Percentiles rank a stretch among this genome's conserved stretches.
Conservation (phyloP, 1,284 basidiomycete species). For the Termitomyces sp. region DNA sequence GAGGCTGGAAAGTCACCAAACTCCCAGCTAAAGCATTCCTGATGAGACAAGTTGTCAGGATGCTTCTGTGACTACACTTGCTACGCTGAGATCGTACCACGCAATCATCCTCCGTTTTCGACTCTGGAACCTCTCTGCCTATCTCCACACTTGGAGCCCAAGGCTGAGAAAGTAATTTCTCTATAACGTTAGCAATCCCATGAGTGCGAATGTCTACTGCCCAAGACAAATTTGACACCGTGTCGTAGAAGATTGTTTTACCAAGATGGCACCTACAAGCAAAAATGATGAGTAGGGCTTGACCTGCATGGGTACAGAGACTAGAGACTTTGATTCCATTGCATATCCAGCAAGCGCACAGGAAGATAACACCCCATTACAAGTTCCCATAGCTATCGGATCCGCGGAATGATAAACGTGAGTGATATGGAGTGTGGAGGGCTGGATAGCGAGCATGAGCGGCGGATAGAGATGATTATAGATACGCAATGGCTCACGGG, state of each 20-base stretch:
- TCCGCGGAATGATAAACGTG: conserved; percentile 88
- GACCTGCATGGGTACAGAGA: background rate
- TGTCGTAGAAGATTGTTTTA: conserved; percentile 84
- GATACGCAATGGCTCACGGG: conserved; percentile 43
- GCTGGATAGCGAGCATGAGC: conserved; percentile 33
- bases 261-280: conserved; percentile 75
- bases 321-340: conserved; percentile 60
- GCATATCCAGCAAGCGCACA: conserved; percentile 76
- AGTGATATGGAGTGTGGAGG: conserved; percentile 68
- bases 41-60: background rate
- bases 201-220: conserved; percentile 78
- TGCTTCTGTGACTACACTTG: background rate
- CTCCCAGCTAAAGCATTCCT: conserved; percentile 66
- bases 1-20: conserved; percentile 46
- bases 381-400: conserved; percentile 81
- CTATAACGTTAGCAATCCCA: conserved; percentile 79
- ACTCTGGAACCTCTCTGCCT: conserved; percentile 58
- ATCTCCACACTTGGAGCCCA: conserved; percentile 62
- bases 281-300: background rate
- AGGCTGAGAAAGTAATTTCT: conserved; percentile 68
- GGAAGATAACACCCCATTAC: conserved; percentile 69
- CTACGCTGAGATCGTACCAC: conserved; percentile 41
- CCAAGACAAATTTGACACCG: conserved; percentile 83
- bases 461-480: background rate
- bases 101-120: conserved; percentile 50